Conservation (phyloP, 257 asterid genomes). For the Echium plantagineum region DNA sequence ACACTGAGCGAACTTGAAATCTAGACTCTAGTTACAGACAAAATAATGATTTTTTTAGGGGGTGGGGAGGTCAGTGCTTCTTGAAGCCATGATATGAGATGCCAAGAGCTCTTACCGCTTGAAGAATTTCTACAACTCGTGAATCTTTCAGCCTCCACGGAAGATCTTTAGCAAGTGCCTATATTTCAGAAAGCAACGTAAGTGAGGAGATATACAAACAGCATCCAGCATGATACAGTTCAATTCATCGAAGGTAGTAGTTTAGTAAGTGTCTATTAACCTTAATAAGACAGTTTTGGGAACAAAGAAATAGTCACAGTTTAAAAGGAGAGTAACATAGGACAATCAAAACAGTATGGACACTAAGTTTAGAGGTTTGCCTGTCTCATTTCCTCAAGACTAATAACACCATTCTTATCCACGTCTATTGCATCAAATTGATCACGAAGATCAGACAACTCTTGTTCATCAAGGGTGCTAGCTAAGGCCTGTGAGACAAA, state of each 20-base stretch:
- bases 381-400: conserved; percentile 89
- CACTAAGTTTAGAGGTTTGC: conserved; percentile 13
- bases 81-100: no score
- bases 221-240: background rate
- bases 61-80: no score
- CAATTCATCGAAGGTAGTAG: background rate
- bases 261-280: no score
- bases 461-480: conserved; percentile 51
- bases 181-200: conserved; percentile 4
- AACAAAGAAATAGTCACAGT: no score
- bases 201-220: background rate
- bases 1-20: no score
- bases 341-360: background rate
- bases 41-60: no score
- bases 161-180: conserved; percentile 81
- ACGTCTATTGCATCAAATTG: conserved; percentile 82
- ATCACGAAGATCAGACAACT: conserved; percentile 58
- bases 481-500: no score
- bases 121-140: conserved; percentile 84
- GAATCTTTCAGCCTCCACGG: conserved; percentile 87
- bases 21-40: no score
- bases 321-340: no score
- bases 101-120: conserved; percentile 49
- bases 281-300: no score
- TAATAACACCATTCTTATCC: conserved; percentile 70